Percentiles rank a stretch among this genome's conserved stretches.
Evolutionary conservation across 2,329 filamentous ascomycete species (phyloP).

Genomic region (Myotisia sp.): DNA sequence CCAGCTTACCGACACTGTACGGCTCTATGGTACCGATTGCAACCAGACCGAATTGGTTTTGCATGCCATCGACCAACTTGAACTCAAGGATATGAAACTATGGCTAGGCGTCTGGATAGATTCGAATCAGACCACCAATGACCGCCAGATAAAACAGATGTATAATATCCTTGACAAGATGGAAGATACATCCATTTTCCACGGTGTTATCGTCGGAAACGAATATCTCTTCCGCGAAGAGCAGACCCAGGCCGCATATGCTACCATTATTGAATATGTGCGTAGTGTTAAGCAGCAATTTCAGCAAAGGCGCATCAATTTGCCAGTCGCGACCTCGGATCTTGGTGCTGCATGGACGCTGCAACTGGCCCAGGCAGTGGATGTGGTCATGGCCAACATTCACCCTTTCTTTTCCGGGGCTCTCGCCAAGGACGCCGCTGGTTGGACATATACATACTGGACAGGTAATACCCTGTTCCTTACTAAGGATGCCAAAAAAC

Average conservation of each 20-base stretch:
- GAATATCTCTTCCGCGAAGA: constrained; percentile 45
- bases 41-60: constrained; percentile 93
- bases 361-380: constrained; percentile 53
- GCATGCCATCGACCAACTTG: constrained; percentile 60
- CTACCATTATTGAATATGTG: constrained; percentile 50
- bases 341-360: constrained; percentile 75
- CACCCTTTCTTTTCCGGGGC: constrained; percentile 91
- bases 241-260: constrained; percentile 48
- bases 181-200: constrained; percentile 36
- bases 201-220: constrained; percentile 50
- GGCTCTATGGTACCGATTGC: constrained; percentile 90
- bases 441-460: constrained; percentile 80
- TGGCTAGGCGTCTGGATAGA: constrained; percentile 96
- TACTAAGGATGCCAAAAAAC: constrained; percentile 45
- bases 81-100: constrained; percentile 62
- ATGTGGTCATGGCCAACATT: constrained; percentile 91
- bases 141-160: constrained; percentile 68
- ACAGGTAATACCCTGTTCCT: constrained; percentile 50
- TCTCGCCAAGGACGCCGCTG: constrained; percentile 49
- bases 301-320: constrained; percentile 47
- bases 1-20: constrained; percentile 74
- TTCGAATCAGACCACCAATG: constrained; percentile 66
- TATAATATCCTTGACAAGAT: constrained; percentile 59
- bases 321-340: constrained; percentile 78
- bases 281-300: constrained; percentile 58